Evolutionary conservation across 1,139 yeast species (phyloP).

Genomic region (Yamadazyma pseudoaaseri): DNA sequence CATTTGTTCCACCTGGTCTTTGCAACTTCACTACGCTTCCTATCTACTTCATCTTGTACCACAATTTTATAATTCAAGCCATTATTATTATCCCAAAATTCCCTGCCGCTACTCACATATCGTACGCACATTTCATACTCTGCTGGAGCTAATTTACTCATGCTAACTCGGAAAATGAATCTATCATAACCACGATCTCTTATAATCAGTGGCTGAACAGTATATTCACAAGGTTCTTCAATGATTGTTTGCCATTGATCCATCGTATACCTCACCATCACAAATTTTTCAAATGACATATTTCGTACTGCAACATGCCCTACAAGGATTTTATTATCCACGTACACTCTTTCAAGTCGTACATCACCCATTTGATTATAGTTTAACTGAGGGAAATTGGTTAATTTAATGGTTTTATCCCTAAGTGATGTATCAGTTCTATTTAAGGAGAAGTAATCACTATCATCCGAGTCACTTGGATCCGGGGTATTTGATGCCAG

Average conservation of each 20-base stretch:
- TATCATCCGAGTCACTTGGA: conserved; percentile 6
- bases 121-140: conserved; percentile 55
- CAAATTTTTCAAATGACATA: conserved; percentile 60
- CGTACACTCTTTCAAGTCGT: conserved; percentile 62
- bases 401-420: conserved; percentile 26
- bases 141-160: conserved; percentile 33
- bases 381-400: conserved; percentile 46
- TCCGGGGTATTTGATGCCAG: conserved; percentile 63
- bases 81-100: conserved; percentile 78
- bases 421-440: conserved; percentile 2
- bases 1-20: neutral
- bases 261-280: conserved; percentile 62
- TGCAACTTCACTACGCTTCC: conserved; percentile 18
- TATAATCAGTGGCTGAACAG: conserved; percentile 53
- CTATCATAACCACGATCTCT: conserved; percentile 54
- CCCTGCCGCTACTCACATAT: conserved; percentile 48
- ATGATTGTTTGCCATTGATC: conserved; percentile 74
- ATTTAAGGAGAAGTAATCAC: conserved; percentile 12
- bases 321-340: conserved; percentile 56
- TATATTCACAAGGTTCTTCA: conserved; percentile 65
- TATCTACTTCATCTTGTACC: conserved; percentile 24
- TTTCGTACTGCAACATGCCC: conserved; percentile 79
- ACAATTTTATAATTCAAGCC: conserved; percentile 54
- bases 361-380: conserved; percentile 44
- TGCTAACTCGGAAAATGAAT: conserved; percentile 53